Percentiles rank a stretch among this genome's conserved stretches.
Evolutionary conservation across 768 basidiomycete species (phyloP).

Genomic region (Pluteus cervinus): DNA sequence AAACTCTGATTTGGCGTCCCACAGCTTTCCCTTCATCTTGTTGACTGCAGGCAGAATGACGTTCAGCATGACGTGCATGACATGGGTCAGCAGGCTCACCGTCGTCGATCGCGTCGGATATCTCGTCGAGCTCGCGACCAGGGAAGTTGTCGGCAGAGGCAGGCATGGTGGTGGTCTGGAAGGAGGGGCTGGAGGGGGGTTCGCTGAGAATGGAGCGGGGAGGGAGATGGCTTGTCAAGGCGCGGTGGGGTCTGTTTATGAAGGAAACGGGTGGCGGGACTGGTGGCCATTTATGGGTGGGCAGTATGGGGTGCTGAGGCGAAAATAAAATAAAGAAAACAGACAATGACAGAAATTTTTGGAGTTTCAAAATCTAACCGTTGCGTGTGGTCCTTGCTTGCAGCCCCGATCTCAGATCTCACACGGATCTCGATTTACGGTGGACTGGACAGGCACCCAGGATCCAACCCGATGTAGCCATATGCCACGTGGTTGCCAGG

Average conservation of each 20-base stretch:
- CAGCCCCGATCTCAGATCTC: too few relatives aligned
- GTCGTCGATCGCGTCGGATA: slow-evolving; percentile 44
- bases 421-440: too few relatives aligned
- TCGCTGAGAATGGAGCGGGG: neutral
- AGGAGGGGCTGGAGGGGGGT: slow-evolving; percentile 1
- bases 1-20: slow-evolving; percentile 54
- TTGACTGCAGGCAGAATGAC: slow-evolving; percentile 43
- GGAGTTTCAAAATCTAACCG: too few relatives aligned
- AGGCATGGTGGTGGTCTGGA: slow-evolving; percentile 17
- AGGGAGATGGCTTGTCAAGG: neutral
- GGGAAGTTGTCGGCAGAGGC: slow-evolving; percentile 11
- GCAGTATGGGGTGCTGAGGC: neutral
- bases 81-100: slow-evolving; percentile 20
- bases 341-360: neutral
- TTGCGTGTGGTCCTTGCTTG: too few relatives aligned
- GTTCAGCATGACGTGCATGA: neutral
- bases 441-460: neutral
- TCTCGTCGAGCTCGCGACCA: slow-evolving; percentile 33
- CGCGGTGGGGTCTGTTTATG: neutral
- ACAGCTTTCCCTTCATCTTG: slow-evolving; percentile 53
- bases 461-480: neutral
- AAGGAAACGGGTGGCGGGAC: too few relatives aligned
- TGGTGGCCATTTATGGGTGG: too few relatives aligned
- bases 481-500: slow-evolving; percentile 18
- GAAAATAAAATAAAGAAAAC: neutral